Evolutionary conservation across 208 protist species (phyloP).

Genomic region (Acanthamoeba royreba): DNA sequence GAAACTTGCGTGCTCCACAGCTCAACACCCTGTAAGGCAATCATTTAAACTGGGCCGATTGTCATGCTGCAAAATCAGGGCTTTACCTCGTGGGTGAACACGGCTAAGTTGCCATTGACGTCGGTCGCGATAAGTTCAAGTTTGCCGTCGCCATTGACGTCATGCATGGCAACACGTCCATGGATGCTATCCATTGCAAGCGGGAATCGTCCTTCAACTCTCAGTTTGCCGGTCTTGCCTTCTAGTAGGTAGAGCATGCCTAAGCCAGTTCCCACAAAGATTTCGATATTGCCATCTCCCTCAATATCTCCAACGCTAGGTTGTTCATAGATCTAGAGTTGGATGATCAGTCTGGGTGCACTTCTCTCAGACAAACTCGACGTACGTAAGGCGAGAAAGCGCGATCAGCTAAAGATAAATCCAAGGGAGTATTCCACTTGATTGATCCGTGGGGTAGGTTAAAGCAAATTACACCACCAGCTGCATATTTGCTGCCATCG

Average conservation of each 20-base stretch:
- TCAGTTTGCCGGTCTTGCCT: conserved; percentile 46
- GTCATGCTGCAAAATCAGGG: too few species aligned
- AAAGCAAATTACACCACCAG: conserved; percentile 86
- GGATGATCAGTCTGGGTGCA: neutral
- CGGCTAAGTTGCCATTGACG: conserved; percentile 84
- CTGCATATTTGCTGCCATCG: conserved; percentile 84
- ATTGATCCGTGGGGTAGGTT: conserved; percentile 83
- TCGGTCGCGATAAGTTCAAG: conserved; percentile 87
- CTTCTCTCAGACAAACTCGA: neutral
- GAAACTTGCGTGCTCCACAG: conserved; percentile 81
- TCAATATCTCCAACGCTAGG: conserved; percentile 85
- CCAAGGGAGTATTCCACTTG: conserved; percentile 77
- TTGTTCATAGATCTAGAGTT: conserved; percentile 80
- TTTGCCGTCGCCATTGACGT: conserved; percentile 84
- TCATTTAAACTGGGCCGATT: too few species aligned
- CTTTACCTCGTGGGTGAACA: conserved; percentile 79
- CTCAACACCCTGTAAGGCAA: conserved; percentile 77
- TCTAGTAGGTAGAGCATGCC: conserved; percentile 84
- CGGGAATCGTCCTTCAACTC: neutral
- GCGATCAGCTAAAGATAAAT: neutral
- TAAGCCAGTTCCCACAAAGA: conserved; percentile 75
- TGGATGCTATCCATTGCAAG: conserved; percentile 81
- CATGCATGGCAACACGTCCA: conserved; percentile 79
- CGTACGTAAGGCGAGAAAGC: neutral
- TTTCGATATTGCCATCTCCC: conserved; percentile 76